Evolutionary conservation across 2,329 filamentous ascomycete genomes (phyloP), one percentile per base, ranked within the genome.

Genomic region (Colletotrichum kahawae): DNA sequence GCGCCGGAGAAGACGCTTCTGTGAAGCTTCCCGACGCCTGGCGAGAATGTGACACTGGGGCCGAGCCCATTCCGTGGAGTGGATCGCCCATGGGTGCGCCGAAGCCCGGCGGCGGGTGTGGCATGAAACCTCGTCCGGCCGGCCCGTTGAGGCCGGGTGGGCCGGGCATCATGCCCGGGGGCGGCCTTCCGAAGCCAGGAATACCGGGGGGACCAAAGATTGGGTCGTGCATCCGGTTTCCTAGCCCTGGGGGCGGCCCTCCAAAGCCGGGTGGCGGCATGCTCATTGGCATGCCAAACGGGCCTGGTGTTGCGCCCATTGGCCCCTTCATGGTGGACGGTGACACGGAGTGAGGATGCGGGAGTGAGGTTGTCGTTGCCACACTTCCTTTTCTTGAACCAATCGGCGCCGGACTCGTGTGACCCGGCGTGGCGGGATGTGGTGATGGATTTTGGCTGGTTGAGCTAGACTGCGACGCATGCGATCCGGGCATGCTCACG

Each of bases 1-100:
- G 87, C 13, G 88, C 83, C 31, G 85, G 84, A 9, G 85, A 81
- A 6, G 83, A 78, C n/a, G 87, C 87, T 4, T 78, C 56, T 10
- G 96, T 94, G 76, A 93, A 92, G 14, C 93, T 93, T 14, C 88
- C 88, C 7, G 95, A 98, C 13, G 91, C 89, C 78, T 97, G 95
- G 76, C 95, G 90, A 10, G 93, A 93, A 84, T 98, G 95, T 7
- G 90, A 83, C 64, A 87, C 82, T 9, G 87, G 83, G 83, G 84
- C 65, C 82, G 81, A 70, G 86, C 86, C 82, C 79, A 88, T 83
- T 56, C 79, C 80, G 9, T 82, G 79, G 12, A 88, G 71, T 10
- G 82, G 81, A 68, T 88, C 88, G 29, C 84, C 82, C 67, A 86
- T 79, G 21, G 85, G 83, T 54, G 86, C 86, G 34, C 82, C 82